Conservation (phyloP, 129 eudicot species). For the Chrysanthemum makinoi region DNA sequence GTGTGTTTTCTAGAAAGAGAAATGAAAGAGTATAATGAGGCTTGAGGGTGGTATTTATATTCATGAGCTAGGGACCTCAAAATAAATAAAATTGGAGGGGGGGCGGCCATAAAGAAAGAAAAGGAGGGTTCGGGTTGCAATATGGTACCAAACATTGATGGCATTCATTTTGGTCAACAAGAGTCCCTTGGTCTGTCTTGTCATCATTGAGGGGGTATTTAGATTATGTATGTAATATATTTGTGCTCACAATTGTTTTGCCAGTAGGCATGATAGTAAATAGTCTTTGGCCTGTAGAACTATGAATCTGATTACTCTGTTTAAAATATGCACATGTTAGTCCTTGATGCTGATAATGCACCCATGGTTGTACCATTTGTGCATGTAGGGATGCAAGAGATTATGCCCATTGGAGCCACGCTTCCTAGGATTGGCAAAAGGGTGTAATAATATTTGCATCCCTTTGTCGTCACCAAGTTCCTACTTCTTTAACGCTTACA, state of each 20-base stretch:
- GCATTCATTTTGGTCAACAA: not conserved
- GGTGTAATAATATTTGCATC: conserved; percentile 28
- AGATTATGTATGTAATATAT: not conserved
- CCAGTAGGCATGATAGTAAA: not conserved
- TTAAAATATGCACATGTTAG: conserved; percentile 38
- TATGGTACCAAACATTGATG: not conserved
- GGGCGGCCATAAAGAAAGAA: no score
- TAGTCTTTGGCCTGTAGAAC: not conserved
- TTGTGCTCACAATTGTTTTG: not conserved
- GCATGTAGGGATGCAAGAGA: conserved; percentile 86
- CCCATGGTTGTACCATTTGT: conserved; percentile 85
- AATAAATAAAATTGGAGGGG: no score
- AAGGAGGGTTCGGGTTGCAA: no score
- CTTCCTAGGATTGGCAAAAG: conserved; percentile 77
- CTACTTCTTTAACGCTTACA: not conserved
- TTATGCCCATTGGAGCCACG: conserved; percentile 82
- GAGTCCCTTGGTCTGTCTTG: not conserved
- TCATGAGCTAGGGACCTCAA: no score
- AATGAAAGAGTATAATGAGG: no score
- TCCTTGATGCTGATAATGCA: conserved; percentile 62
- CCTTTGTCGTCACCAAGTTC: not conserved
- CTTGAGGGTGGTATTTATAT: no score
- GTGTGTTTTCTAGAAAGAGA: no score
- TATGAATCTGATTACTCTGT: conserved; percentile 1
- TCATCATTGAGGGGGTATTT: not conserved